These are phyloP conservation scores for Hypomyces rosellus DNA, from an alignment of 2,329 filamentous ascomycete species.

Conservation along the genomic window DNA sequence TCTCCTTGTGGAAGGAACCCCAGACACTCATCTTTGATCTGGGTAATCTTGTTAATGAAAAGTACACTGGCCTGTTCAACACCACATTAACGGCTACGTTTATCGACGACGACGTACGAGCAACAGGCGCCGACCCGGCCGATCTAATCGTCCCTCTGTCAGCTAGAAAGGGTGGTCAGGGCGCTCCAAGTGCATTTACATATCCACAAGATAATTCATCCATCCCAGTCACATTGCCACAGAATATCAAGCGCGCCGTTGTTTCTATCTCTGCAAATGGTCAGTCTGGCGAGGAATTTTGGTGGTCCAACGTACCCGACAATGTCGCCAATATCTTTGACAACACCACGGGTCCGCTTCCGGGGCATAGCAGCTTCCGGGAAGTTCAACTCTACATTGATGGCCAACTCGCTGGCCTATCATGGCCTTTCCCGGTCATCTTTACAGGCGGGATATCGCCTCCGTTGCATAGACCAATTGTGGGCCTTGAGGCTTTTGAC, in stretches of 20 bases:
- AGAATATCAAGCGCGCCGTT: constrained; percentile 61
- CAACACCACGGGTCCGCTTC: constrained; percentile 47
- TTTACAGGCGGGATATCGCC: constrained; percentile 78
- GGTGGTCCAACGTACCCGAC: constrained; percentile 72
- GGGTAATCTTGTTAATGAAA: constrained; percentile 62
- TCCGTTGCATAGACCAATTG: constrained; percentile 70
- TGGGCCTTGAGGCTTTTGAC: constrained; percentile 73
- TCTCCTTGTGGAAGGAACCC: constrained; percentile 59
- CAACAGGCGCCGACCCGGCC: constrained; percentile 34
- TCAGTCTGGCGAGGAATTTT: constrained; percentile 73
- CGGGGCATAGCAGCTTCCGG: constrained; percentile 66
- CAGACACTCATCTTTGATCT: constrained; percentile 78
- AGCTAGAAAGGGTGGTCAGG: constrained; percentile 40
- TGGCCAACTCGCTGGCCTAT: constrained; percentile 62
- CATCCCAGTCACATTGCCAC: constrained; percentile 55
- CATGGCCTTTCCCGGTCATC: constrained; percentile 76
- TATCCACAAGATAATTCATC: constrained; percentile 58
- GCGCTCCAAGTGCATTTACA: constrained; percentile 59
- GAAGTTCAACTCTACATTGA: constrained; percentile 75
- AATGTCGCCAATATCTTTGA: constrained; percentile 55
- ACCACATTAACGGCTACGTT: constrained; percentile 69
- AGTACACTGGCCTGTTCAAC: constrained; percentile 68
- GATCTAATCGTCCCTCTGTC: constrained; percentile 65
- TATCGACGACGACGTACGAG: constrained; percentile 38
- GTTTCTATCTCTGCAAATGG: constrained; percentile 73